These are phyloP conservation scores for Bretschneidera sinensis DNA, from an alignment of 345 rosid species.

Conservation along the genomic window DNA sequence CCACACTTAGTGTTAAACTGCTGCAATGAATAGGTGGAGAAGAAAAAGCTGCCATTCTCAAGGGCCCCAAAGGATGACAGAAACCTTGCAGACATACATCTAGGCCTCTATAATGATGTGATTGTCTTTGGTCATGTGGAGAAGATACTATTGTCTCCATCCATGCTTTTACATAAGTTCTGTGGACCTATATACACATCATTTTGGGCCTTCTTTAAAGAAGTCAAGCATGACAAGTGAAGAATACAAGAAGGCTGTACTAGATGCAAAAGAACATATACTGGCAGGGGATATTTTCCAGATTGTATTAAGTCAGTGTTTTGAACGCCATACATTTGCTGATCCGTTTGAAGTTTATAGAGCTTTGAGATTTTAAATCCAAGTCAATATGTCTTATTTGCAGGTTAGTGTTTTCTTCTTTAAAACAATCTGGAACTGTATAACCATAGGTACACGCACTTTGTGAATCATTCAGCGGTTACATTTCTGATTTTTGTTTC, in stretches of 20 bases:
- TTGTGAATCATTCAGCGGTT: slow-evolving; percentile 5
- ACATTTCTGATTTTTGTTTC: slow-evolving; percentile 1
- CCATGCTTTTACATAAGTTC: slow-evolving; percentile 27
- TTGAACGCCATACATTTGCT: slow-evolving; percentile 83
- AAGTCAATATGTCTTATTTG: slow-evolving; percentile 88
- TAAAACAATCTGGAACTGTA: neutral
- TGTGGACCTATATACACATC: slow-evolving; percentile 47
- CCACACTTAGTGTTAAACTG: neutral
- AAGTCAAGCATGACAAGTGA: slow-evolving; percentile 67
- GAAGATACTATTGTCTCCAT: slow-evolving; percentile 45
- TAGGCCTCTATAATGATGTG: slow-evolving; percentile 73
- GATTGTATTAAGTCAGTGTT: slow-evolving; percentile 81
- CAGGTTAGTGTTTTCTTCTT: slow-evolving; percentile 42
- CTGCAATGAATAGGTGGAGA: slow-evolving; percentile 53
- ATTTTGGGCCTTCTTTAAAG: slow-evolving; percentile 53
- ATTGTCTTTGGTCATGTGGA: slow-evolving; percentile 86
- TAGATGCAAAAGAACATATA: slow-evolving; percentile 79
- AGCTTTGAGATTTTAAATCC: slow-evolving; percentile 89
- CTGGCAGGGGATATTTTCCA: slow-evolving; percentile 88
- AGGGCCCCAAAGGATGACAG: slow-evolving; percentile 77
- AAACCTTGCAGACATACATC: slow-evolving; percentile 83
- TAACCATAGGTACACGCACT: slow-evolving; percentile 1
- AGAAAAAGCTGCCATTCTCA: slow-evolving; percentile 65
- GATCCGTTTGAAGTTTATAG: slow-evolving; percentile 89
- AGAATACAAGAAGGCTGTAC: slow-evolving; percentile 60